A percentile compares a stretch with the other conserved stretches of the same genome.
Evolutionary conservation across 495 filamentous ascomycete species (phyloP).

Genomic region (Amphirosellinia nigrospora): DNA sequence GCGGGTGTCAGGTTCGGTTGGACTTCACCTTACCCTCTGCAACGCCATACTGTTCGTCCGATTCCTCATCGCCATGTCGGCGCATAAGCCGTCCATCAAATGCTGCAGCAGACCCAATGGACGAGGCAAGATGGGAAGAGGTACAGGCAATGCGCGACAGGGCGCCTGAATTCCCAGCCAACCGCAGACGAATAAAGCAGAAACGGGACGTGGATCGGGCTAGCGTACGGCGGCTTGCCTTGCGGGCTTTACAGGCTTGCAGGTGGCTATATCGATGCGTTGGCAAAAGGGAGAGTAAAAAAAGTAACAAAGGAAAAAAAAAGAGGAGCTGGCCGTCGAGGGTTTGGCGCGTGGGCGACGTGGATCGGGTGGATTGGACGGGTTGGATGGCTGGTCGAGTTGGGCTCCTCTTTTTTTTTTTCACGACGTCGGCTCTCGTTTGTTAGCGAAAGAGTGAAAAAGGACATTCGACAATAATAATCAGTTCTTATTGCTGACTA

Average conservation of each 20-base stretch:
- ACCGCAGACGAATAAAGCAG: constrained; percentile 12
- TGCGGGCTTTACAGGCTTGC: constrained; percentile 17
- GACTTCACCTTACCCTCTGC: constrained; percentile 24
- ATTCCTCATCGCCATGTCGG: constrained; percentile 18
- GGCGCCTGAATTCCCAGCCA: constrained; percentile 32
- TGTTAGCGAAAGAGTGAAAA: constrained; percentile 6
- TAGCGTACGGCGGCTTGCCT: constrained; percentile 19
- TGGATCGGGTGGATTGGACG: constrained; percentile 37
- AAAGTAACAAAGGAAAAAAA: constrained; percentile 26
- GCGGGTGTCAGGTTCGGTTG: constrained; percentile 1
- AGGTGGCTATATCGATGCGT: constrained; percentile 30
- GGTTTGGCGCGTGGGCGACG: constrained; percentile 35
- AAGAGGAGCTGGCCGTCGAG: constrained; percentile 27
- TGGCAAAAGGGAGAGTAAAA: constrained; percentile 26
- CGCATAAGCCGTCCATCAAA: constrained; percentile 15
- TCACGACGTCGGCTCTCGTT: constrained; percentile 17
- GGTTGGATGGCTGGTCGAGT: constrained; percentile 26
- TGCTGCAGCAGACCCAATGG: constrained; percentile 21
- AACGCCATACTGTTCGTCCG: constrained; percentile 16
- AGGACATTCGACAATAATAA: constrained; percentile 18
- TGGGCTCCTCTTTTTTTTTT: constrained; percentile 24
- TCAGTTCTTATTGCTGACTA: constrained; percentile 10
- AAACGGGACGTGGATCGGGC: constrained; percentile 10
- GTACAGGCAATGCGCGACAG: constrained; percentile 32
- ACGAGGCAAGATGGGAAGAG: constrained; percentile 13